Evolutionary conservation across 352 stramenopile species (phyloP).

Genomic region (Globisporangium sylvaticum): DNA sequence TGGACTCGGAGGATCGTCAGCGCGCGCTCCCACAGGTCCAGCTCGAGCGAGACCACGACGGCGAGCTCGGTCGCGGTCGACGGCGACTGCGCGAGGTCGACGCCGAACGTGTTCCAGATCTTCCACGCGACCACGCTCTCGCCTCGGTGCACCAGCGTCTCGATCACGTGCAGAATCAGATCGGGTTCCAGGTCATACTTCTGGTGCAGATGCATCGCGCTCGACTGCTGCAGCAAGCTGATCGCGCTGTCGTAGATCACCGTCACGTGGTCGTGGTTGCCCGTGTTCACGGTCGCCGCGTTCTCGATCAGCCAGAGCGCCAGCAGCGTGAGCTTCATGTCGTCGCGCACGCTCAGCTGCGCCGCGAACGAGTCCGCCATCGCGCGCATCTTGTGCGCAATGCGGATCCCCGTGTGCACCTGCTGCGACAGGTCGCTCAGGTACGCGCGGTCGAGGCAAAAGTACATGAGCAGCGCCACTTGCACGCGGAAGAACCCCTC

Average conservation of each 20-base stretch:
- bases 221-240: conserved; percentile 60
- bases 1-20: conserved; percentile 58
- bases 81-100: conserved; percentile 47
- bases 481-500: conserved; percentile 76
- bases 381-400: conserved; percentile 59
- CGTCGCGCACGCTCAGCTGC: conserved; percentile 66
- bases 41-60: conserved; percentile 73
- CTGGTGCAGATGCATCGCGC: conserved; percentile 66
- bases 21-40: conserved; percentile 71
- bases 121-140: conserved; percentile 80
- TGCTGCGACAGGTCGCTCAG: conserved; percentile 47
- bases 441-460: conserved; percentile 69
- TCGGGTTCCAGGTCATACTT: conserved; percentile 70
- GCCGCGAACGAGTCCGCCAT: conserved; percentile 69
- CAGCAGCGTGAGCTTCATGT: conserved; percentile 80
- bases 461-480: conserved; percentile 74
- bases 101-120: conserved; percentile 78
- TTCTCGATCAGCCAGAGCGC: conserved; percentile 83
- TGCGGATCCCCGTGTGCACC: conserved; percentile 40
- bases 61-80: conserved; percentile 57
- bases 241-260: conserved; percentile 65
- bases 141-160: conserved; percentile 72
- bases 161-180: conserved; percentile 69
- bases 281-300: conserved; percentile 61
- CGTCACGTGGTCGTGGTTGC: conserved; percentile 52